phyloP scores from a whole-genome alignment of 2,329 filamentous ascomycete genomes.

The Talaromyces sp. region DNA sequence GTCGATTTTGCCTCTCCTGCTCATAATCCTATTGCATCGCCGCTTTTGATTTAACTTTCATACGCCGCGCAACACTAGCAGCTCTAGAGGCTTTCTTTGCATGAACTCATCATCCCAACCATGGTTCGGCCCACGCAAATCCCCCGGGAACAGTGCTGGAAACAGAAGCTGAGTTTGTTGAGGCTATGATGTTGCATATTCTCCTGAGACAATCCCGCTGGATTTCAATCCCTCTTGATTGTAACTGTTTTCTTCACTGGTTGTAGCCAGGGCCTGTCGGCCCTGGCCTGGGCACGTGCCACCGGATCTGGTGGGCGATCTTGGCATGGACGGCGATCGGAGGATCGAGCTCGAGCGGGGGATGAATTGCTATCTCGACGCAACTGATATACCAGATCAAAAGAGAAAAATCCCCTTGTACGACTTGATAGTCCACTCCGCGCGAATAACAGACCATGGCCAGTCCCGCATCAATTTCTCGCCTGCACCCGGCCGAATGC shows the following conservation, averaged over 20 bases:
- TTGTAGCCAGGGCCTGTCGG: conserved; percentile 9
- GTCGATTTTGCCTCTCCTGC: conserved; percentile 9
- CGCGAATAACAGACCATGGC: conserved; percentile 9
- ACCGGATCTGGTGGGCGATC: conserved; percentile 4
- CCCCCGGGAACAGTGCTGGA: conserved; percentile 5
- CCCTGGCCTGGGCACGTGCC: conserved; percentile 22
- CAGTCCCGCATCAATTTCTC: conserved; percentile 13
- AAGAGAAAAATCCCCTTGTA: background rate
- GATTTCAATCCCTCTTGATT: background rate
- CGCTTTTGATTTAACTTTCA: conserved; percentile 12
- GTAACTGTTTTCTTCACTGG: background rate
- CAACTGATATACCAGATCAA: background rate
- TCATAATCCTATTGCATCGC: conserved; percentile 2
- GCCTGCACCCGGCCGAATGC: conserved; percentile 24
- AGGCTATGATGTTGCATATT: conserved; percentile 17
- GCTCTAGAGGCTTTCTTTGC: conserved; percentile 3
- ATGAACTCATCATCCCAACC: conserved; percentile 20
- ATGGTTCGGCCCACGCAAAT: conserved; percentile 16
- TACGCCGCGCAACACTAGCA: background rate
- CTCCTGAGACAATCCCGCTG: conserved; percentile 10
- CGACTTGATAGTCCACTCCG: conserved; percentile 2
- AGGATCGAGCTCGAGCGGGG: background rate
- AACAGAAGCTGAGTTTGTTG: background rate
- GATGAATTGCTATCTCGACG: conserved; percentile 11
- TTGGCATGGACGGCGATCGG: conserved; percentile 3